Evolutionary conservation across 2,329 filamentous ascomycete genomes (phyloP).

Genomic region (Fonsecaea multimorphosa): DNA sequence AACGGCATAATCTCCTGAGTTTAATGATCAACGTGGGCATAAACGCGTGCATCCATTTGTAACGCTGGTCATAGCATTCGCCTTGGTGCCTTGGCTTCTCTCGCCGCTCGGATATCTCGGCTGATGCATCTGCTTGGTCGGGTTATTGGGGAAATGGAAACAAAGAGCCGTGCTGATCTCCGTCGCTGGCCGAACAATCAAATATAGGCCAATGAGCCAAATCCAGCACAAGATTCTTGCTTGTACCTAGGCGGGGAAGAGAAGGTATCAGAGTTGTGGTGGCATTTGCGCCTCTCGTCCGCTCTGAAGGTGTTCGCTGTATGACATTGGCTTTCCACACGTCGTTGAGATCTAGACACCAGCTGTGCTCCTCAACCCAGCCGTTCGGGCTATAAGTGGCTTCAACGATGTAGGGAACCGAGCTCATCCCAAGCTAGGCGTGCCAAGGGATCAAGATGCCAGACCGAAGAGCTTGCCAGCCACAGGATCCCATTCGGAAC

Average conservation of each 20-base stretch:
- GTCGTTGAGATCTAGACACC: not conserved
- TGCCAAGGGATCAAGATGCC: not conserved
- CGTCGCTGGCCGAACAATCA: not conserved
- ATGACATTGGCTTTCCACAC: not conserved
- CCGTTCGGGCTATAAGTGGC: not conserved
- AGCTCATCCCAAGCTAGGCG: not conserved
- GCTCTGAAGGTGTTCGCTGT: not conserved
- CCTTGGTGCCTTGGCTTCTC: slow-evolving; percentile 20
- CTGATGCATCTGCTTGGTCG: slow-evolving; percentile 2
- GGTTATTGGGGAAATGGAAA: not conserved
- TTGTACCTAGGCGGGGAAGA: not conserved
- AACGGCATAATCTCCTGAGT: not conserved
- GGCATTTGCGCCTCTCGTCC: not conserved
- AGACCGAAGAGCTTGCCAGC: slow-evolving; percentile 73
- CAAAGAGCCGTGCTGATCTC: slow-evolving; percentile 4
- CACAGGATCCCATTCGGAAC: slow-evolving; percentile 88
- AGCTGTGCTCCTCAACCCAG: not conserved
- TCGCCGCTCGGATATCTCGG: slow-evolving; percentile 24
- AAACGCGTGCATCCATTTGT: slow-evolving; percentile 4
- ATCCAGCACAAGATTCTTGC: not conserved
- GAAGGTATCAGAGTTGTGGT: not conserved
- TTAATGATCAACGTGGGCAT: slow-evolving; percentile 2
- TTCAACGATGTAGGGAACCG: not conserved
- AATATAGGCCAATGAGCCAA: not conserved
- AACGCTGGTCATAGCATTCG: not conserved